Percentiles rank a stretch among this genome's conserved stretches.
phyloP scores from a whole-genome alignment of 2,329 filamentous ascomycete genomes.

The Akanthomyces lecanii region DNA sequence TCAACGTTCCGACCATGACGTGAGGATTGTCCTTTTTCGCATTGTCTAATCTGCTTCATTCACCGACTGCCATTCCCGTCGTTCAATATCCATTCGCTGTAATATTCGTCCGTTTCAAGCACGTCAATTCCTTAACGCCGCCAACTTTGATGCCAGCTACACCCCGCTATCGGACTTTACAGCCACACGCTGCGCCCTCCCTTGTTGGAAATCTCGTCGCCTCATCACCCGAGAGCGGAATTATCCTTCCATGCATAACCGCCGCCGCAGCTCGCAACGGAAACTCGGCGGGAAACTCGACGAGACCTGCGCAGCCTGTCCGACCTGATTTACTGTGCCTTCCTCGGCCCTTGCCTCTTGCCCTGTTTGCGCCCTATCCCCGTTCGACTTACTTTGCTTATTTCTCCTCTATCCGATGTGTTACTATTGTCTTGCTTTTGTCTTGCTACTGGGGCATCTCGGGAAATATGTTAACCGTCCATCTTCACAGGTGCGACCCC shows the following conservation, averaged over 20 bases:
- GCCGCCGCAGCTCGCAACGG: background rate
- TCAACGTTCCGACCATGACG: background rate
- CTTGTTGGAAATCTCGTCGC: background rate
- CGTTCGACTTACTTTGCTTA: too few species aligned
- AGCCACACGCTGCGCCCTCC: background rate
- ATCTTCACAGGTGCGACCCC: background rate
- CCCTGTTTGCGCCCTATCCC: background rate
- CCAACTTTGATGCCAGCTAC: background rate
- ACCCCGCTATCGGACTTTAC: conserved; percentile 7
- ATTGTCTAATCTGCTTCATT: background rate
- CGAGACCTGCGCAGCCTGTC: background rate
- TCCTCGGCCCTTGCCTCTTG: background rate
- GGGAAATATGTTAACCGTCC: background rate
- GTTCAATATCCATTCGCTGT: background rate
- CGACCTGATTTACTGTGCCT: background rate
- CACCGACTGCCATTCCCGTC: background rate
- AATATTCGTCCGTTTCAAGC: too few species aligned
- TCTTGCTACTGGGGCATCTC: background rate
- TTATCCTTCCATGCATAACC: background rate
- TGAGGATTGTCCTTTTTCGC: background rate
- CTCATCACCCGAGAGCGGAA: conserved; percentile 1
- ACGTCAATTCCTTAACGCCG: conserved; percentile 5
- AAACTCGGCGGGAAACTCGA: background rate
- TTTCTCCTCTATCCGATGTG: too few species aligned
- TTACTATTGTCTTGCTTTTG: too few species aligned